These are phyloP conservation scores for Botryotinia globosa DNA, from an alignment of 2,329 filamentous ascomycete genomes.

Conservation along the genomic window DNA sequence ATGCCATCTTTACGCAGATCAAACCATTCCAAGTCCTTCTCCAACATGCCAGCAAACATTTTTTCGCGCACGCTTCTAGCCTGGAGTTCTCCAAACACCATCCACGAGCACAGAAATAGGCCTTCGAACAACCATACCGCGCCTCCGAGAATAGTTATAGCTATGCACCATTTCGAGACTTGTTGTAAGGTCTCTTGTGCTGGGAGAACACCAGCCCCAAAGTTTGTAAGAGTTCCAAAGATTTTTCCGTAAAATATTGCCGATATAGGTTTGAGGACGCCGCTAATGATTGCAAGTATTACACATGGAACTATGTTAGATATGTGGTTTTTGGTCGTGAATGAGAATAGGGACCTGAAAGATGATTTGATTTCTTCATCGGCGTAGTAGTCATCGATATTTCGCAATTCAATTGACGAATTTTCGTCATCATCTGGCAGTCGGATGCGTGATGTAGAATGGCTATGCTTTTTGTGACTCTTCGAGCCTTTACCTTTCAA, in stretches of 20 bases:
- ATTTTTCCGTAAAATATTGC: constrained; percentile 71
- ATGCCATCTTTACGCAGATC: constrained; percentile 70
- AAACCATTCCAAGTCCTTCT: constrained; percentile 78
- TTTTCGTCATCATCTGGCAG: constrained; percentile 3
- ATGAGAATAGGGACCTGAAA: constrained; percentile 59
- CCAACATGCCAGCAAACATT: constrained; percentile 67
- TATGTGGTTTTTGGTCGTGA: constrained; percentile 62
- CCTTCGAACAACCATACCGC: constrained; percentile 66
- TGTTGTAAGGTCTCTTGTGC: constrained; percentile 51
- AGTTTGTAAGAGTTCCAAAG: constrained; percentile 68
- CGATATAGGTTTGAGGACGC: constrained; percentile 61
- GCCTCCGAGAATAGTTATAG: constrained; percentile 61
- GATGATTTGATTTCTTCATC: constrained; percentile 24
- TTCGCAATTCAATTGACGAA: constrained; percentile 16
- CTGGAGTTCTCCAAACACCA: constrained; percentile 78
- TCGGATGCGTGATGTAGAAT: neutral
- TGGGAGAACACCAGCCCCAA: constrained; percentile 54
- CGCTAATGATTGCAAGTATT: constrained; percentile 55
- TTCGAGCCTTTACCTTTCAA: neutral
- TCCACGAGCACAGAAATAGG: constrained; percentile 66
- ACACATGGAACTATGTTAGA: constrained; percentile 54
- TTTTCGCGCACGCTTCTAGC: constrained; percentile 61
- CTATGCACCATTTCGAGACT: constrained; percentile 59
- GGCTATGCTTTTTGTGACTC: neutral
- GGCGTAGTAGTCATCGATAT: neutral